These are phyloP conservation scores for Spergularia marina DNA, from an alignment of 148 eudicot genomes.

Conservation along the genomic window DNA sequence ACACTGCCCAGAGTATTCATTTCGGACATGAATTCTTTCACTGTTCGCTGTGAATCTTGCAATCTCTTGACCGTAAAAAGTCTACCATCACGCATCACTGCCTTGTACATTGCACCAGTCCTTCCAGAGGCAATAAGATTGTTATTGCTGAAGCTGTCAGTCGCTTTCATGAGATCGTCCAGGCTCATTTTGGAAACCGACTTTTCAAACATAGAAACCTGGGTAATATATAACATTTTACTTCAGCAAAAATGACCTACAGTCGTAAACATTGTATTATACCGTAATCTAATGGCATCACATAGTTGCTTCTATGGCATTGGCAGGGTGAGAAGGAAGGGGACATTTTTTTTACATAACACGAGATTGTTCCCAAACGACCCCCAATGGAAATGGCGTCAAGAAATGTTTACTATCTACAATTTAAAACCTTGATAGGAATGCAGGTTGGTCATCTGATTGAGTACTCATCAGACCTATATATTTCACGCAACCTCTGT, in stretches of 20 bases:
- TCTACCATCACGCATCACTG: conserved; percentile 39
- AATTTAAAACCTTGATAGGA: no score
- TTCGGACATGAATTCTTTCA: conserved; percentile 47
- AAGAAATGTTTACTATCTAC: no score
- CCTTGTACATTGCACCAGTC: conserved; percentile 47
- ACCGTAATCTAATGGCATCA: no score
- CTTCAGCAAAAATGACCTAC: background rate
- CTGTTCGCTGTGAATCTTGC: conserved; percentile 43
- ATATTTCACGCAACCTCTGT: background rate
- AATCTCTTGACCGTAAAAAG: conserved; percentile 45
- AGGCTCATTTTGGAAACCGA: conserved; percentile 41
- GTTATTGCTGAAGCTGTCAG: conserved; percentile 44
- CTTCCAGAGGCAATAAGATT: conserved; percentile 40
- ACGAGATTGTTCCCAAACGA: no score
- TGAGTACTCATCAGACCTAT: background rate
- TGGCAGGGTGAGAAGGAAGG: no score
- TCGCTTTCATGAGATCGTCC: conserved; percentile 52
- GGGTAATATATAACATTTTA: conserved; percentile 7
- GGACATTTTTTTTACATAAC: no score
- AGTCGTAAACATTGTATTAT: no score
- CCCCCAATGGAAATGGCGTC: no score
- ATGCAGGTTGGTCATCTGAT: no score
- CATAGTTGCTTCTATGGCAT: no score
- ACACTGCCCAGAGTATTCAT: conserved; percentile 53
- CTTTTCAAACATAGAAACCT: conserved; percentile 55